Percentiles rank a stretch among this genome's conserved stretches.
Conservation (phyloP, 805 yeast genomes). For the Scheffersomyces stipitis region DNA sequence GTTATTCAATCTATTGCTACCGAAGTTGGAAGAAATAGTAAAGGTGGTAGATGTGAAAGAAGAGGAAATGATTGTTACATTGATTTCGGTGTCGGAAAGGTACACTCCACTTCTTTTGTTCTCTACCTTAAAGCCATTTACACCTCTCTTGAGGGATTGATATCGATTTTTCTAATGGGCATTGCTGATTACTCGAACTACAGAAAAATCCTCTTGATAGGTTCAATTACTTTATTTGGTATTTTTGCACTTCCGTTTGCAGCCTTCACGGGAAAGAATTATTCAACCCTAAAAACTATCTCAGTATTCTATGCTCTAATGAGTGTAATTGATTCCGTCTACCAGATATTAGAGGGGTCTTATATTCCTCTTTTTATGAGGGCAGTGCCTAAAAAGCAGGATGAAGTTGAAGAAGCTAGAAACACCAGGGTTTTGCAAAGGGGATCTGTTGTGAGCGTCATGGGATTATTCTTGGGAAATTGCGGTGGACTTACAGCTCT, state of each 20-base stretch:
- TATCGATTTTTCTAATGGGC: constrained; percentile 36
- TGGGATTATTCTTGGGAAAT: constrained; percentile 37
- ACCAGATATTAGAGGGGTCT: constrained; percentile 40
- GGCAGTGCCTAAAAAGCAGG: constrained; percentile 17
- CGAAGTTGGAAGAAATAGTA: constrained; percentile 24
- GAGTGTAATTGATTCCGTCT: constrained; percentile 25
- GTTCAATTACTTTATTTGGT: constrained; percentile 32
- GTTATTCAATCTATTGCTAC: constrained; percentile 37
- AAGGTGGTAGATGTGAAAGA: constrained; percentile 21
- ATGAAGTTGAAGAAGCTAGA: constrained; percentile 22
- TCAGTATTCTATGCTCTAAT: constrained; percentile 32
- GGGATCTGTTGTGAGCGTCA: constrained; percentile 36
- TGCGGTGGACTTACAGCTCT: constrained; percentile 39
- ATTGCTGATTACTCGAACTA: constrained; percentile 41
- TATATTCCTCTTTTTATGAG: constrained; percentile 43
- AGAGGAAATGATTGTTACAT: constrained; percentile 40
- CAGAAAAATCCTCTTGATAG: constrained; percentile 31
- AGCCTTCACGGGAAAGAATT: constrained; percentile 20
- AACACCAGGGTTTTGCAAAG: constrained; percentile 22
- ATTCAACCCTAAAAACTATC: constrained; percentile 19
- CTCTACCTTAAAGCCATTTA: constrained; percentile 36
- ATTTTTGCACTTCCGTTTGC: constrained; percentile 36
- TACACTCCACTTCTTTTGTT: constrained; percentile 36
- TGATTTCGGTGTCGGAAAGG: constrained; percentile 30
- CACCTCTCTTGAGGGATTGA: constrained; percentile 38